Base-by-base conservation (phyloP, 352 stramenopile species). In the Elongisporangium prolatum region DNA sequence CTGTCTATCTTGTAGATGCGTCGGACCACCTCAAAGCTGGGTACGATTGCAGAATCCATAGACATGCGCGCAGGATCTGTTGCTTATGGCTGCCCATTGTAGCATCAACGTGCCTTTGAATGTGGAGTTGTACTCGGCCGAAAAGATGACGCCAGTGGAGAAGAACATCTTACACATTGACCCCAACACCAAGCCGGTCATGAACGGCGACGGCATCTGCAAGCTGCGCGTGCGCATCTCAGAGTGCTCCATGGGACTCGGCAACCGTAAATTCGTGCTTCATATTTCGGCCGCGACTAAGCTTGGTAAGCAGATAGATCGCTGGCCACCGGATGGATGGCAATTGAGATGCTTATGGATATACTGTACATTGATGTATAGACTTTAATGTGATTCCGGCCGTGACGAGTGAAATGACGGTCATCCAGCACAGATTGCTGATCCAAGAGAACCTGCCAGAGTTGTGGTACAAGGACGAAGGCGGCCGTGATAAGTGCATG, bases 381-480 rank as follows among this genome's bases (percentile, higher is more conserved):
- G 77, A 90, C 4, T 84, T 71, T 21, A 86, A 81, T 5, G 75
- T 92, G 10, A 77, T 74, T 2, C 83, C 83, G 2, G 78, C 83
- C 0, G 66, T 93, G 22, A 91, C 83, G 1, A 77, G 72, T 1
- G 82, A 92, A 56, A 92, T 93, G 83, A 92, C 83, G 21, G 82
- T 91, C 38, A 92, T 95, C 58, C 83, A 91, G 56, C 83, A 95
- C 56, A 80, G 83, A 1, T 76, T 95, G 20, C 61, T 92, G 47
- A 93, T 95, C 57, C 82, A 91, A 54, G 86, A 95, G 52, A 82
- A 88, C 34, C 73, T 91, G 9, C 86, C 83, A 0, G 83, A 93
- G n/a, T 68, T 92, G 4, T 93, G 84, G 84, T 93, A 93, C 71
- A 93, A 93, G 64, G 84, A 93, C 44, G 84, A 93, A 67, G 84